phyloP scores from a whole-genome alignment of 371 early-diverging fungal species.

The Lichtheimia ramosa region DNA sequence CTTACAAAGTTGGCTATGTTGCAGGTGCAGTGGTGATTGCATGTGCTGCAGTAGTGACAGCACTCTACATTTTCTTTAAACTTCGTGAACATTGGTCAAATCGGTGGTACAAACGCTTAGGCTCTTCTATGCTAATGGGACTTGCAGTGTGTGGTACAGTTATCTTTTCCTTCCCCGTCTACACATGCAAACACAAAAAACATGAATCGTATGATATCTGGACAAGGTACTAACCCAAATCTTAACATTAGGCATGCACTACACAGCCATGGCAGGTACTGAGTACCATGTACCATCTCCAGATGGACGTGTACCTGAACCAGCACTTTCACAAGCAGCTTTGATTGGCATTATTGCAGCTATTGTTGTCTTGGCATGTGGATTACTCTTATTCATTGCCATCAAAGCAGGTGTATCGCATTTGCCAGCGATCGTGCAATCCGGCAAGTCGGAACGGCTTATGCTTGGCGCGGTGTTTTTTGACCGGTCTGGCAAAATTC shows the following conservation, averaged over 20 bases:
- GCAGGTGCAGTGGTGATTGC: conserved; percentile 39
- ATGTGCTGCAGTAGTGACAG: conserved; percentile 29
- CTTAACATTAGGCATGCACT: conserved; percentile 41
- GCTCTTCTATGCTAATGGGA: conserved; percentile 43
- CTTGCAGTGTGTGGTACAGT: conserved; percentile 43
- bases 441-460: conserved; percentile 21
- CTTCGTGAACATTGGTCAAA: conserved; percentile 45
- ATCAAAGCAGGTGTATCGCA: conserved; percentile 8
- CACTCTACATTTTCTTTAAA: conserved; percentile 46
- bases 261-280: conserved; percentile 44
- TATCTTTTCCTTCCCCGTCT: too few species aligned
- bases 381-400: conserved; percentile 23
- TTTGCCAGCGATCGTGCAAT: conserved; percentile 6
- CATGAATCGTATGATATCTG: too few species aligned
- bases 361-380: conserved; percentile 36
- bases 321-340: conserved; percentile 22
- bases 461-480: conserved; percentile 37
- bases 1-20: conserved; percentile 23
- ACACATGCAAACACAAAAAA: too few species aligned
- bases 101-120: conserved; percentile 48
- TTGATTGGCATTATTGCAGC: conserved; percentile 41
- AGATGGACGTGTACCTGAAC: conserved; percentile 19
- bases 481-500: conserved; percentile 35
- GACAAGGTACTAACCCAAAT: too few species aligned
- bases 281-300: conserved; percentile 23